Conservation (phyloP, 2,329 filamentous ascomycete species). For the Hypoxylon sp. region DNA sequence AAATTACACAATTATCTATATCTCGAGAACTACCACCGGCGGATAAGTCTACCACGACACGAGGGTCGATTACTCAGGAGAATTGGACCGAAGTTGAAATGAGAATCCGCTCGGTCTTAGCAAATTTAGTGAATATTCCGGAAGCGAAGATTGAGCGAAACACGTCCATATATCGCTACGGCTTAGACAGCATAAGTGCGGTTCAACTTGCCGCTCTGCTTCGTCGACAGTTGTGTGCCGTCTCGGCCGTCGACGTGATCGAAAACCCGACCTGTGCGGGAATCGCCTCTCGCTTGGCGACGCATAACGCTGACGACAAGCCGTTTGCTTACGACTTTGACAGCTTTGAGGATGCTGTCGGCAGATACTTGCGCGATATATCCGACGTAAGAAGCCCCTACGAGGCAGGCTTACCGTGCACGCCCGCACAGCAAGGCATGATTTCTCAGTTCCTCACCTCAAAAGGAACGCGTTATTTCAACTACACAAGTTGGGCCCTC, state of each 20-base stretch:
- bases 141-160: constrained; percentile 59
- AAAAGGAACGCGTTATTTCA: constrained; percentile 75
- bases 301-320: not conserved
- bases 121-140: constrained; percentile 63
- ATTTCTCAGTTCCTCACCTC: constrained; percentile 76
- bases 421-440: constrained; percentile 81
- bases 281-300: constrained; percentile 36
- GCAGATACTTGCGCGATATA: constrained; percentile 39
- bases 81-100: constrained; percentile 52
- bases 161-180: constrained; percentile 86
- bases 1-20: constrained; percentile 38
- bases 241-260: constrained; percentile 78
- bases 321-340: constrained; percentile 50
- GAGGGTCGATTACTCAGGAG: constrained; percentile 31
- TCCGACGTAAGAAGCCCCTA: constrained; percentile 47
- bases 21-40: constrained; percentile 9
- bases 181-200: constrained; percentile 89
- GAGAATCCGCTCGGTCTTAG: constrained; percentile 63
- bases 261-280: constrained; percentile 61
- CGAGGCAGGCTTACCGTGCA: constrained; percentile 76
- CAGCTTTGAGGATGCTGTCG: constrained; percentile 49
- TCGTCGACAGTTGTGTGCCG: constrained; percentile 62
- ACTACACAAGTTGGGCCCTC: constrained; percentile 68
- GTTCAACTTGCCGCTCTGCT: constrained; percentile 77
- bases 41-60: not conserved